Evolutionary conservation across 2,329 filamentous ascomycete species (phyloP).

Genomic region (Teratosphaeria pseudoeucalypti): DNA sequence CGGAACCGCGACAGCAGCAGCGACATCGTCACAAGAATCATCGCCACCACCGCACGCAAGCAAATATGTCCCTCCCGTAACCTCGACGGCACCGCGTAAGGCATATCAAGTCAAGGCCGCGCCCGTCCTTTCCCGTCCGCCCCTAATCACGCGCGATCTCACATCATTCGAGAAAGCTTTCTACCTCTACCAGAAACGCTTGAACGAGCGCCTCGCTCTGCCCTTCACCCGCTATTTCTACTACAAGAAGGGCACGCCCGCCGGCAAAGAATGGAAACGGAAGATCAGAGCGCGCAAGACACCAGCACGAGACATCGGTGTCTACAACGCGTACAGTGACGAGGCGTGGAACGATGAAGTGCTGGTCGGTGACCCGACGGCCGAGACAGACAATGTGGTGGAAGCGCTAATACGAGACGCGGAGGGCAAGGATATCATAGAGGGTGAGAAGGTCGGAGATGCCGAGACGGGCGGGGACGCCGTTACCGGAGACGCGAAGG

Average conservation of each 20-base stretch:
- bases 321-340: conserved; percentile 64
- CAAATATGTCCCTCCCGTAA: conserved; percentile 21
- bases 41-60: neutral
- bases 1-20: conserved; percentile 28
- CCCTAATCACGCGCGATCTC: conserved; percentile 72
- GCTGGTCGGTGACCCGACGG: conserved; percentile 59
- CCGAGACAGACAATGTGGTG: conserved; percentile 53
- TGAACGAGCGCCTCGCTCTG: conserved; percentile 82
- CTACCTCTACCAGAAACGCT: conserved; percentile 92
- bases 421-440: conserved; percentile 43
- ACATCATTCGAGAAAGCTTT: conserved; percentile 85
- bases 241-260: conserved; percentile 81
- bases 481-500: conserved; percentile 15
- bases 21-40: conserved; percentile 21
- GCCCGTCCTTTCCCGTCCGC: conserved; percentile 78
- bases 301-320: conserved; percentile 72
- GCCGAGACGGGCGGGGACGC: conserved; percentile 39
- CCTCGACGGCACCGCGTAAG: conserved; percentile 36
- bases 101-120: conserved; percentile 46
- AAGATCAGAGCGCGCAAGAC: conserved; percentile 69
- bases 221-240: conserved; percentile 89
- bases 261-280: conserved; percentile 79
- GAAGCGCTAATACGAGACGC: conserved; percentile 66
- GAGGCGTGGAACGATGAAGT: conserved; percentile 88
- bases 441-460: conserved; percentile 37